Conservation (phyloP, 495 filamentous ascomycete genomes). For the Pseudoneurospora amorphoporcata region DNA sequence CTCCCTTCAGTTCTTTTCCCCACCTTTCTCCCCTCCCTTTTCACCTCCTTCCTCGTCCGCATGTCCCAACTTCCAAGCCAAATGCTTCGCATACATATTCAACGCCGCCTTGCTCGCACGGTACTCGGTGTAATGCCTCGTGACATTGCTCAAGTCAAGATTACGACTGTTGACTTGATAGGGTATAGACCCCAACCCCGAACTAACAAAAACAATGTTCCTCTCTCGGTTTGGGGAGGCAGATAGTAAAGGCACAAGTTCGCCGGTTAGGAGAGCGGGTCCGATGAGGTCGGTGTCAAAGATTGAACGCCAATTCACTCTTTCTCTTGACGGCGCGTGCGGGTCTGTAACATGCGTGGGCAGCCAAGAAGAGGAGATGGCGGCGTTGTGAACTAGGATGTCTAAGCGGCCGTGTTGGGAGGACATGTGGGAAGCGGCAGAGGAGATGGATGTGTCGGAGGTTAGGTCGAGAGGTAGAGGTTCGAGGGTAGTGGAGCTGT, state of each 20-base stretch:
- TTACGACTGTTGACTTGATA: not conserved
- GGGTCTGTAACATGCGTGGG: not conserved
- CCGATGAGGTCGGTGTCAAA: conserved; percentile 36
- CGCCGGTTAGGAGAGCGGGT: conserved; percentile 27
- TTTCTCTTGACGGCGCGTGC: not conserved
- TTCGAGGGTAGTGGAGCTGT: conserved; percentile 6
- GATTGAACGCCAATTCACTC: conserved; percentile 13
- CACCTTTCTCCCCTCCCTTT: not conserved
- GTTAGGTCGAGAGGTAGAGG: conserved; percentile 34
- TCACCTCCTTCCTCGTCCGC: not conserved
- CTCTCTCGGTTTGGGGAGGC: conserved; percentile 21
- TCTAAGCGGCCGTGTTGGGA: conserved; percentile 36
- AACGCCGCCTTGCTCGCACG: conserved; percentile 29
- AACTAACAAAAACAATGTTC: conserved; percentile 35
- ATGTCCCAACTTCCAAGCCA: conserved; percentile 1
- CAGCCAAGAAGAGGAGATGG: conserved; percentile 3
- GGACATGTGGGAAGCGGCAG: conserved; percentile 25
- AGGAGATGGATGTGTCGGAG: conserved; percentile 41
- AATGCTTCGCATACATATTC: conserved; percentile 26
- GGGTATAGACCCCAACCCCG: not conserved
- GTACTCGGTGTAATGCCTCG: conserved; percentile 9
- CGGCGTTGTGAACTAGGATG: conserved; percentile 44
- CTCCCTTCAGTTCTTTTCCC: no score
- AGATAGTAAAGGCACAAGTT: conserved; percentile 34
- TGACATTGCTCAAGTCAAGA: not conserved